These are phyloP conservation scores for Coniella lustricola DNA, from an alignment of 2,329 filamentous ascomycete genomes.

Conservation along the genomic window DNA sequence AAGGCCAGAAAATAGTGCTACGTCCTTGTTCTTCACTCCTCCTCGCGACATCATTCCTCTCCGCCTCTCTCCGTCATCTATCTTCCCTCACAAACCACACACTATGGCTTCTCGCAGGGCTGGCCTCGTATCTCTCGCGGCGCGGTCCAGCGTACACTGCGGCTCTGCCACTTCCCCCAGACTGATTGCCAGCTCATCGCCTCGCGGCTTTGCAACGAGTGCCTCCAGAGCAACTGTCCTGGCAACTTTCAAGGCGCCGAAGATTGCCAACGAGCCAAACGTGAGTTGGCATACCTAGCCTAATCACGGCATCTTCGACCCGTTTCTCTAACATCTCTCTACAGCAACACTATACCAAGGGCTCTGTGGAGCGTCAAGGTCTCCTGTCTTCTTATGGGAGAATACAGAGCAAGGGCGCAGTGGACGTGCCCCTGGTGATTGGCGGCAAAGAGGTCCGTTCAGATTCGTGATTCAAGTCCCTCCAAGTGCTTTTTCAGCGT, in stretches of 20 bases:
- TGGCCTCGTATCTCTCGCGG: constrained; percentile 6
- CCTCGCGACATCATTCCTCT: no score
- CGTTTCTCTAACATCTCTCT: background rate
- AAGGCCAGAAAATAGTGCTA: no score
- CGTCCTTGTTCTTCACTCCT: no score
- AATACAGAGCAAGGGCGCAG: constrained; percentile 59
- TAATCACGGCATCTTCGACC: background rate
- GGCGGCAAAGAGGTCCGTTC: constrained; percentile 67
- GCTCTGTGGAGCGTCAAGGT: constrained; percentile 68
- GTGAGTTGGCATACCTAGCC: constrained; percentile 48
- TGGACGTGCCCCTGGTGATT: constrained; percentile 77
- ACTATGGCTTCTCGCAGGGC: constrained; percentile 14
- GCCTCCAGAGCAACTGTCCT: constrained; percentile 46
- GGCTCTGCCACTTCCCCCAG: constrained; percentile 3
- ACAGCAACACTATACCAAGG: constrained; percentile 84
- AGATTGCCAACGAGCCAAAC: constrained; percentile 90
- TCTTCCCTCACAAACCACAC: background rate
- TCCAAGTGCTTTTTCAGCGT: background rate
- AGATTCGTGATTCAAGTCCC: background rate
- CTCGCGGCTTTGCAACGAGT: constrained; percentile 23
- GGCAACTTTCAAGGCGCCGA: constrained; percentile 81
- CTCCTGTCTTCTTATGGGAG: constrained; percentile 67
- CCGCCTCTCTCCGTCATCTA: background rate
- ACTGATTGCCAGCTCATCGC: constrained; percentile 4
- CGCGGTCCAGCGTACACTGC: constrained; percentile 8